phyloP scores from a whole-genome alignment of 192 early-diverging fungal species.

The Umbelopsis isabellina region DNA sequence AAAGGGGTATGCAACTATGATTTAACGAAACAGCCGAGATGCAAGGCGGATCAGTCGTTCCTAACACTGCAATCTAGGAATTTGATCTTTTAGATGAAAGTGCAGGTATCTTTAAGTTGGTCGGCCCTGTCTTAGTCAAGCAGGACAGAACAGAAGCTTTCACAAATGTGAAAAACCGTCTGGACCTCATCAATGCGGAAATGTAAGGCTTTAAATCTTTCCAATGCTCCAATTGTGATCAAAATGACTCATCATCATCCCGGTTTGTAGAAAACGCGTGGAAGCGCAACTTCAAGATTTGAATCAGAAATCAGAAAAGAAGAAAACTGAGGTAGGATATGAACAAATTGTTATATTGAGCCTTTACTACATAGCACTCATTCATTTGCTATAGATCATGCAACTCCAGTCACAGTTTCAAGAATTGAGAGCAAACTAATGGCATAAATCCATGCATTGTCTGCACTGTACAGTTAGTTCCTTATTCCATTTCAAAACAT shows the following conservation, averaged over 20 bases:
- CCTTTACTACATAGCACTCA: neutral
- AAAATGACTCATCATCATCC: neutral
- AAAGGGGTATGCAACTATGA: conserved; percentile 62
- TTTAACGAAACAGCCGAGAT: neutral
- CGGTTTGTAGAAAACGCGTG: conserved; percentile 66
- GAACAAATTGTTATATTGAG: neutral
- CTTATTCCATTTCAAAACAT: neutral
- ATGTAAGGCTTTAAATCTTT: conserved; percentile 61
- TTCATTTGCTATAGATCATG: conserved; percentile 6
- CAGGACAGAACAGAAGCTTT: conserved; percentile 87
- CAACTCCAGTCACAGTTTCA: conserved; percentile 20
- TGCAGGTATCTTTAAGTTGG: conserved; percentile 92
- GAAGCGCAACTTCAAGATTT: conserved; percentile 83
- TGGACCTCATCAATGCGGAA: conserved; percentile 88
- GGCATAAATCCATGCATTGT: neutral
- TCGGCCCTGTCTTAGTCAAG: conserved; percentile 94
- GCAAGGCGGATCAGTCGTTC: neutral
- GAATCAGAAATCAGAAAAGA: conserved; percentile 81
- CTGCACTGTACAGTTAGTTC: conserved; percentile 13
- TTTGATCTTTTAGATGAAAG: conserved; percentile 82
- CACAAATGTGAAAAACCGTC: conserved; percentile 90
- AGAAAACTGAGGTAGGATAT: conserved; percentile 71
- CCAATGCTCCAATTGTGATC: neutral
- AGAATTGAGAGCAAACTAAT: conserved; percentile 19
- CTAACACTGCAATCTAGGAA: conserved; percentile 57